phyloP scores from a whole-genome alignment of 2,329 filamentous ascomycete species.

The Fusarium longipes region DNA sequence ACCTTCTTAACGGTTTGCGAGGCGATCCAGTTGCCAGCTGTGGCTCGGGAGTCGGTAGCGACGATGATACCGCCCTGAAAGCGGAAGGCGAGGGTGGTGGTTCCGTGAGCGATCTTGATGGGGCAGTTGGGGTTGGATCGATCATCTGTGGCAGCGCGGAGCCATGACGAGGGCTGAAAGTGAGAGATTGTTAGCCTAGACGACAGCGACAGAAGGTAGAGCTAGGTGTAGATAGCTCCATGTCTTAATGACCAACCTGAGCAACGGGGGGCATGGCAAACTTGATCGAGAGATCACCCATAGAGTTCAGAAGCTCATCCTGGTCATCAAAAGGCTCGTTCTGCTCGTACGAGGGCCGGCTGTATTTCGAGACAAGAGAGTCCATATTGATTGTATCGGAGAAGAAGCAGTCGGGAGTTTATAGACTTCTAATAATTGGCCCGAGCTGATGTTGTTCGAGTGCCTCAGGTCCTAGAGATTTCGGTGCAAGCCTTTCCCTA shows the following conservation, averaged over 20 bases:
- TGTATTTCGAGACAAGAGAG: conserved; percentile 91
- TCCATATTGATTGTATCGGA: conserved; percentile 72
- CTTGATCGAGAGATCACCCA: conserved; percentile 85
- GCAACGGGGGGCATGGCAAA: conserved; percentile 95
- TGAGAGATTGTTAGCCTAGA: conserved; percentile 12
- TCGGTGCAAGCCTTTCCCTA: background rate
- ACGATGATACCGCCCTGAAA: conserved; percentile 99
- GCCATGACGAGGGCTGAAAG: conserved; percentile 85
- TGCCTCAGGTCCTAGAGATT: conserved; percentile 20
- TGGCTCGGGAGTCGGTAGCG: conserved; percentile 95
- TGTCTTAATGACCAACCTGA: conserved; percentile 69
- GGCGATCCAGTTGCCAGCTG: conserved; percentile 98
- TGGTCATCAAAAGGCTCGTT: conserved; percentile 78
- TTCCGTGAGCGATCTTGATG: conserved; percentile 99
- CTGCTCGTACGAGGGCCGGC: conserved; percentile 77
- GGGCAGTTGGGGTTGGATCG: conserved; percentile 95
- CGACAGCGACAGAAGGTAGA: background rate
- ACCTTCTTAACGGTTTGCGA: conserved; percentile 99
- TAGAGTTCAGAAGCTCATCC: conserved; percentile 77
- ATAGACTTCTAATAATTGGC: conserved; percentile 16
- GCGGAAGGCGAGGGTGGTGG: conserved; percentile 95
- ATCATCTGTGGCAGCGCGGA: conserved; percentile 97
- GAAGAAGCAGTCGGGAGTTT: conserved; percentile 2
- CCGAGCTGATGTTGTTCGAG: conserved; percentile 15
- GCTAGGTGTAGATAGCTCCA: background rate